Base-by-base conservation (phyloP, 1,284 basidiomycete species). In the Malassezia restricta region DNA sequence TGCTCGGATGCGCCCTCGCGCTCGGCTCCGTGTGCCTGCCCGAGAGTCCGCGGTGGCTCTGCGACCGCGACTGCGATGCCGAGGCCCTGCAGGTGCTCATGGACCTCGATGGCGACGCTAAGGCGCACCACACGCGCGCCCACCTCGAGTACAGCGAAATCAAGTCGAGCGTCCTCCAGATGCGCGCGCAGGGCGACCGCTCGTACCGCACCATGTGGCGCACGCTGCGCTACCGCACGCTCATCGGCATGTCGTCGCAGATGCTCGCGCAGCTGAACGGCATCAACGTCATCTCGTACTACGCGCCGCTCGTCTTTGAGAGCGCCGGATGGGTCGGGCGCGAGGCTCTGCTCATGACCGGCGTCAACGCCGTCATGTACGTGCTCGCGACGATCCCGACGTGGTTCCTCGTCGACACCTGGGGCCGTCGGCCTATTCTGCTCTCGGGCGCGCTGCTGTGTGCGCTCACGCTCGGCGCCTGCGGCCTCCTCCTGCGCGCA, bases 171-270 rank as follows among this genome's bases (percentile, higher is more conserved):
- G 56, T 52, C n/a, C 58, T 64, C 43, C 60, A 62, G 32, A 61
- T 66, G 40, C 64, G 63, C 47, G 59, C 52, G 32, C 64, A 68
- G 46, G 87, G 88, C 62, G 83, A 79, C 54, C 80, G 89, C 52
- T 82, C 84, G 8, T 96, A 96, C 76, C 73, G 75, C 33, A 79
- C 80, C 33, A 87, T 96, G 82, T 94, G 89, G 87, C 82, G 75
- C 63, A 81, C 82, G 60, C 95, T 95, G 75, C 85, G 86, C 63
- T 82, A 83, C 40, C 81, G 91, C 41, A 90, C 96, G 5, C 74
- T 95, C 59, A 82, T 96, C 55, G 92, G 91, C n/a, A 92, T 92
- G 87, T 90, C 87, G 15, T 88, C 87, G 58, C 92, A 96, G 74
- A 85, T 86, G 51, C 95, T 95, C 74, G 91, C 91, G 43, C 92